A percentile compares a stretch with the other conserved stretches of the same genome.
Evolutionary conservation across 139 green algal species (phyloP).

Genomic region (Tetraselmis striata): DNA sequence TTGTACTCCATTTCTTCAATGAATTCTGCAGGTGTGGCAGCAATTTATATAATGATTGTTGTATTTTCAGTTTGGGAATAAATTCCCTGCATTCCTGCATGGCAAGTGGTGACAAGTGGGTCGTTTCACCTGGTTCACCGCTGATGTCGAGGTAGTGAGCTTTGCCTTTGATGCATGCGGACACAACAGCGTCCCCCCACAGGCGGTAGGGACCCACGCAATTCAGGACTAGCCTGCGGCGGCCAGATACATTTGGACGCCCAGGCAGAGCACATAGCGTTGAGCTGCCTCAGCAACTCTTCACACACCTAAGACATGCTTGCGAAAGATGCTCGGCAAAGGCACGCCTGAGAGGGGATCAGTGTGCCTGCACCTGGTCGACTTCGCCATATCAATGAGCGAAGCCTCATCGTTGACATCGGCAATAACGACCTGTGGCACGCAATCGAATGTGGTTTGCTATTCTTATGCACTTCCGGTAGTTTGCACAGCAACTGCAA

Average conservation of each 20-base stretch:
- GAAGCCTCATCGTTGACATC: neutral
- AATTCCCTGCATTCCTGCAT: no score
- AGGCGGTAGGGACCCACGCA: constrained; percentile 54
- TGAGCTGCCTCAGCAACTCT: neutral
- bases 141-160: constrained; percentile 61
- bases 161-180: constrained; percentile 38
- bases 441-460: no score
- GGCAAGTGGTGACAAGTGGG: no score
- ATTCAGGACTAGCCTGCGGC: constrained; percentile 45
- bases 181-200: constrained; percentile 49
- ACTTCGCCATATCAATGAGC: neutral
- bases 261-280: neutral
- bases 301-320: neutral
- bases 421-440: neutral
- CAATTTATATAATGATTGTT: no score
- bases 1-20: constrained; percentile 56
- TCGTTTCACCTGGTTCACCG: constrained; percentile 55
- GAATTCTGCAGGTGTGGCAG: constrained; percentile 53
- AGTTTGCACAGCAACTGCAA: no score
- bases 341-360: no score
- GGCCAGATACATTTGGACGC: no score
- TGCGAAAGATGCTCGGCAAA: constrained; percentile 7
- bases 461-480: no score
- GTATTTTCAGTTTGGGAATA: no score
- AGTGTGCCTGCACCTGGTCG: constrained; percentile 29